phyloP scores from a whole-genome alignment of 1,284 basidiomycete genomes.

The Cerrena zonata region DNA sequence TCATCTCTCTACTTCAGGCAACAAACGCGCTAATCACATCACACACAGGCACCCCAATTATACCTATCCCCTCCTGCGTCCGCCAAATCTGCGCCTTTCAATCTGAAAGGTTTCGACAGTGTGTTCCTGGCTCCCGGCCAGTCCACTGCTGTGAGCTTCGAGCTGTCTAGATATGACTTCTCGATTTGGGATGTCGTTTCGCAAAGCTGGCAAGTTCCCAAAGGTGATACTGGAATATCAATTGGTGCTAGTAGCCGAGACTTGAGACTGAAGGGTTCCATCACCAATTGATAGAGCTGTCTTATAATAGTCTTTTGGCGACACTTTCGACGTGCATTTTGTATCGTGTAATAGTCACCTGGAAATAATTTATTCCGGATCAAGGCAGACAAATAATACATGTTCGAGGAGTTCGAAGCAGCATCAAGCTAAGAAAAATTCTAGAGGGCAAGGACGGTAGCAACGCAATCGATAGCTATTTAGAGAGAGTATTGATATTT shows the following conservation, averaged over 20 bases:
- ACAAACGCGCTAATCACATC: constrained; percentile 2
- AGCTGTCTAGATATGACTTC: constrained; percentile 60
- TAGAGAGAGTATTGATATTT: too few relatives aligned
- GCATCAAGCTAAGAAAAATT: too few relatives aligned
- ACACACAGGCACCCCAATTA: constrained; percentile 52
- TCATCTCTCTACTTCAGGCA: constrained; percentile 1
- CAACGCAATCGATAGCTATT: too few relatives aligned
- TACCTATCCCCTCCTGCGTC: constrained; percentile 57
- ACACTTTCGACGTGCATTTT: too few relatives aligned
- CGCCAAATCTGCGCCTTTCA: constrained; percentile 52
- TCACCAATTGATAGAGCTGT: constrained; percentile 29
- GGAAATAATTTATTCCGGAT: too few relatives aligned
- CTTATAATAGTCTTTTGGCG: too few relatives aligned
- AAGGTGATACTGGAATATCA: constrained; percentile 21
- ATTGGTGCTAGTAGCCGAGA: constrained; percentile 28
- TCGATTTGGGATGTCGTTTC: constrained; percentile 25
- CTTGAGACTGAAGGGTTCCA: constrained; percentile 23
- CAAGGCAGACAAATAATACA: too few relatives aligned
- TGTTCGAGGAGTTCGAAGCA: too few relatives aligned
- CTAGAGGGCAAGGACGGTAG: too few relatives aligned
- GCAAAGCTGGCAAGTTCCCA: constrained; percentile 24
- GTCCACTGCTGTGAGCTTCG: constrained; percentile 42
- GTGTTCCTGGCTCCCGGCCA: constrained; percentile 45
- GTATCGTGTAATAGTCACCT: too few relatives aligned
- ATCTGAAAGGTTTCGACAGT: constrained; percentile 65